Base-by-base conservation (phyloP, 495 filamentous ascomycete genomes). In the Letharia columbiana region DNA sequence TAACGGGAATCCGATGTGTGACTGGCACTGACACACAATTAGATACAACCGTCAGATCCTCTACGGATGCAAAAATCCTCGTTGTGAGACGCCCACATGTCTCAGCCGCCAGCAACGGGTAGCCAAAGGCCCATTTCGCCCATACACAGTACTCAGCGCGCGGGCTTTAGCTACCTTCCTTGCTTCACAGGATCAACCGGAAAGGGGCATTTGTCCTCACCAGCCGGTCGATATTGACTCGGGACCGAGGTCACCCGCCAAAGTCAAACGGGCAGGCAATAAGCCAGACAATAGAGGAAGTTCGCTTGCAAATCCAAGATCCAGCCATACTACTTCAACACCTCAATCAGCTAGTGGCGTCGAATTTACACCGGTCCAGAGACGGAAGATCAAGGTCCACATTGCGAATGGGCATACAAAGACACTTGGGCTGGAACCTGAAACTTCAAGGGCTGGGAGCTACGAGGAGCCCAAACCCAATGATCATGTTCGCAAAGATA, bases 11-110 rank as follows among this genome's bases (percentile, higher is more conserved):
- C 23, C 49, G 17, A 18, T 50, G 17, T 3, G 28, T 20, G 49
- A 54, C n/a, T 41, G 9, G 62, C 13, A 8, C 40, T 40, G 20
- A 33, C 11, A 35, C 3, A 33, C 15, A 35, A 56, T 23, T 72
- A 96, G 91, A 68, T 95, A 89, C 72, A 89, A 92, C 67, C 78
- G 81, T 28, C 92, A 96, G 76, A 82, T 96, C n/a, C 83, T 91
- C 45, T 82, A 91, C 65, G 92, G 92, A 63, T 96, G 92, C 71
- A 80, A 84, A 59, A 82, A 84, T 60, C 77, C 81, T n/a, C 75
- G 78, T 54, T 96, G 92, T 75, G 81, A 78, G 28, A 94, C 87
- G 2, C 75, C 89, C 18, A 91, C 90, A 42, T 96, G 92, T 77
- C 90, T 91, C 68, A 91, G 85, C 69, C 90, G 83, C 73, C 86